phyloP scores from a whole-genome alignment of 345 rosid genomes.

The Orychophragmus violaceus region DNA sequence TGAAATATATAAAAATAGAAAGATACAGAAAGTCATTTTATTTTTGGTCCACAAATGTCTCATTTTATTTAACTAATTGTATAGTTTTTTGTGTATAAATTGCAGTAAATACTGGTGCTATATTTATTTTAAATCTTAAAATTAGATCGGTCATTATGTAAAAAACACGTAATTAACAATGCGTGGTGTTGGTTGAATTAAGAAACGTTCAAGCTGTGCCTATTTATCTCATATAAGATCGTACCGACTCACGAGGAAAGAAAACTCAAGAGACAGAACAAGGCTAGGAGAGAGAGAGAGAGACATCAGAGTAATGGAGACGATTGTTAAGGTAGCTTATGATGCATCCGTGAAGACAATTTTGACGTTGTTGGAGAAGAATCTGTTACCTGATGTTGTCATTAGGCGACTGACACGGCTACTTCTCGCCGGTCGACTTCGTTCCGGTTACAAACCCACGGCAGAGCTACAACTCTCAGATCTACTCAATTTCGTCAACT shows the following conservation, averaged over 20 bases:
- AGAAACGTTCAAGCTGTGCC: background rate
- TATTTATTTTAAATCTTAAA: too few relatives aligned
- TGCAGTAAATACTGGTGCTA: too few relatives aligned
- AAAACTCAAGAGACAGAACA: background rate
- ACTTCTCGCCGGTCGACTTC: conserved; percentile 65
- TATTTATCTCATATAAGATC: background rate
- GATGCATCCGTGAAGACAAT: conserved; percentile 44
- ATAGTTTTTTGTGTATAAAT: too few relatives aligned
- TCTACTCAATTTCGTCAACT: conserved; percentile 53
- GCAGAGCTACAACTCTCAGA: conserved; percentile 56
- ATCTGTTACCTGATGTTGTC: conserved; percentile 63
- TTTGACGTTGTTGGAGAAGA: conserved; percentile 60
- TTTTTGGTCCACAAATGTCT: too few relatives aligned
- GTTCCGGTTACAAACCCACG: conserved; percentile 54
- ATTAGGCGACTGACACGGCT: conserved; percentile 57
- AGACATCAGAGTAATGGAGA: conserved; percentile 40
- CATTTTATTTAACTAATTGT: too few relatives aligned
- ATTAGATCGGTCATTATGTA: background rate
- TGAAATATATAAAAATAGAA: too few relatives aligned
- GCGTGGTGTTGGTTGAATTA: background rate
- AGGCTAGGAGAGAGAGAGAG: background rate
- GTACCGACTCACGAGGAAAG: background rate
- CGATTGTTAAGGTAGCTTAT: conserved; percentile 48
- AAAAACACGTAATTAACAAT: background rate
- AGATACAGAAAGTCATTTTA: too few relatives aligned